These are phyloP conservation scores for Alternaria tenuissima DNA, from an alignment of 2,329 filamentous ascomycete species.

Conservation along the genomic window DNA sequence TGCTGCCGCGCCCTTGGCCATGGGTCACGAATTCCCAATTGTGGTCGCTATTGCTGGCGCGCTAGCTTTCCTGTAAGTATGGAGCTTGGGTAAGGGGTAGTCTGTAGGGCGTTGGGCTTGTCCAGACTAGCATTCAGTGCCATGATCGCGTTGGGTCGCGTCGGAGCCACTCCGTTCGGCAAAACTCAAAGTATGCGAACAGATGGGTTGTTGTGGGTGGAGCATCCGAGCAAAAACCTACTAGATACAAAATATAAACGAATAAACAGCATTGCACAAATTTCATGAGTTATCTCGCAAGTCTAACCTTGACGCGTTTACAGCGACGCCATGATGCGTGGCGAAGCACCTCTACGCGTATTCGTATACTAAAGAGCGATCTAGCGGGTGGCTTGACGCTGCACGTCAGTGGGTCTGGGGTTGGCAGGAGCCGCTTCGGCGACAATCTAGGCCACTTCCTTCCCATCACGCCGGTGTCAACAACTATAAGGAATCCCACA, in stretches of 20 bases:
- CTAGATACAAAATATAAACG: not conserved
- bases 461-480: slow-evolving; percentile 3
- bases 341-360: slow-evolving; percentile 7
- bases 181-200: not conserved
- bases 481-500: slow-evolving; percentile 10
- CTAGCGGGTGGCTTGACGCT: slow-evolving; percentile 12
- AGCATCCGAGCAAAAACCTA: not conserved
- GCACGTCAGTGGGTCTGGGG: slow-evolving; percentile 18
- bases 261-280: not conserved
- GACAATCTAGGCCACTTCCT: slow-evolving; percentile 12
- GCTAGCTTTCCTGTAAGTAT: slow-evolving; percentile 33
- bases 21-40: slow-evolving; percentile 20
- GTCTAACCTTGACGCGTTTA: not conserved
- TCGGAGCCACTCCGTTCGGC: slow-evolving; percentile 3
- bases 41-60: slow-evolving; percentile 33
- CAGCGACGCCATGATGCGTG: not conserved
- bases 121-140: not conserved
- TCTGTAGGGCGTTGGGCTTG: not conserved
- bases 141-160: not conserved
- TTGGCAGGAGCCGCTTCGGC: slow-evolving; percentile 8
- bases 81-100: not conserved
- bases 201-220: not conserved
- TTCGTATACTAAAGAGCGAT: slow-evolving; percentile 2
- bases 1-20: slow-evolving; percentile 28
- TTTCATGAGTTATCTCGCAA: not conserved